Evolutionary conservation across 345 rosid species (phyloP).

Genomic region (Cardiospermum halicacabum): DNA sequence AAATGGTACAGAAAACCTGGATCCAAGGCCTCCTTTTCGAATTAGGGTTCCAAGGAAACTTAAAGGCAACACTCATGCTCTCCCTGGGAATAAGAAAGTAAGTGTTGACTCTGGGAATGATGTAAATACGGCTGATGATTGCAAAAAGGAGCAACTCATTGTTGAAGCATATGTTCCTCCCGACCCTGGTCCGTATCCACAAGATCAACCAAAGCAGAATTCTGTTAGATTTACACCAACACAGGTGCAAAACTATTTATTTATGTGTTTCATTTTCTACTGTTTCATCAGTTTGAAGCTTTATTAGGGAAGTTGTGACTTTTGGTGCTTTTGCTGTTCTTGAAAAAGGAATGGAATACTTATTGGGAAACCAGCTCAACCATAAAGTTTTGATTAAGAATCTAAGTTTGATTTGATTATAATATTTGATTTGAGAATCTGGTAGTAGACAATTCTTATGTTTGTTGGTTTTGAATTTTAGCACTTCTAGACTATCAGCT

Average conservation of each 20-base stretch:
- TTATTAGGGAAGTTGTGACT: neutral
- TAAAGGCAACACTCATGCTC: constrained; percentile 59
- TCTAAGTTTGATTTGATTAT: neutral
- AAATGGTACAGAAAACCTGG: constrained; percentile 57
- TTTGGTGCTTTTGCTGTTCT: neutral
- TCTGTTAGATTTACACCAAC: constrained; percentile 91
- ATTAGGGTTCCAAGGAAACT: constrained; percentile 69
- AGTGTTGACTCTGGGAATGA: constrained; percentile 33
- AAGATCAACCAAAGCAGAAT: constrained; percentile 96
- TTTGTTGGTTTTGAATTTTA: neutral
- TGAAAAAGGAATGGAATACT: neutral
- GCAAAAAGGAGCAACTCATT: constrained; percentile 60
- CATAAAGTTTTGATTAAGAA: neutral
- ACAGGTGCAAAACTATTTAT: constrained; percentile 48
- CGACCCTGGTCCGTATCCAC: constrained; percentile 98
- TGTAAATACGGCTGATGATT: constrained; percentile 46
- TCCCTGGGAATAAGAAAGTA: constrained; percentile 74
- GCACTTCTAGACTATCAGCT: neutral
- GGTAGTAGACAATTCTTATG: neutral
- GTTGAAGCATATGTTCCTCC: constrained; percentile 93
- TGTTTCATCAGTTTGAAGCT: neutral
- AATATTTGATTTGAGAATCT: neutral
- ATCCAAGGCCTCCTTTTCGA: constrained; percentile 80
- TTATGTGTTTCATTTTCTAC: neutral
- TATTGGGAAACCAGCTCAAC: neutral